Base-by-base conservation (phyloP, 2,329 filamentous ascomycete genomes). In the Pseudogymnoascus sp. region DNA sequence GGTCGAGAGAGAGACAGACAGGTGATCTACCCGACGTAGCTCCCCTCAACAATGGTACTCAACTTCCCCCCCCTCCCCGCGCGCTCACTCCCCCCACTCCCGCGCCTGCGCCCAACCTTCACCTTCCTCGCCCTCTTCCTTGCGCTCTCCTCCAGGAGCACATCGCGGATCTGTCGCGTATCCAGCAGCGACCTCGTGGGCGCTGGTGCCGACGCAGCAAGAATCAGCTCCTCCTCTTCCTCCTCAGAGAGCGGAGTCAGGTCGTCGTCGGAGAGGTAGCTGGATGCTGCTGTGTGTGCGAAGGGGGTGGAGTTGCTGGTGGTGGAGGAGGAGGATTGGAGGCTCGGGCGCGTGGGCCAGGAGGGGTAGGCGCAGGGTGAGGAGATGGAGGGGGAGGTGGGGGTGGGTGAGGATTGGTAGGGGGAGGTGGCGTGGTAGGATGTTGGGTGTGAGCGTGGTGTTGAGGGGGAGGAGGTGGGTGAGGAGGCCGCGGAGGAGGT, bases 371-470 rank as follows among this genome's bases (percentile, higher is more conserved):
- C 53, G 53, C 53, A 59, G 29, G 53, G 53, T 8, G 26, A 33
- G 26, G 53, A 59, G 53, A 59, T 59, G n/a, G 53, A 37, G n/a
- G 21, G 21, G 2, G 53, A 33, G 5, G 14, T 2, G 11, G n/a
- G 13, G n/a, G 53, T 11, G n/a, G 6, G 8, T n/a, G 14, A 7
- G 42, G 42, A 16, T 29, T 50, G 44, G 53, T 59, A 59, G 16
- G 53, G 53, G 1, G 53, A 59, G n/a, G 53, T 35, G n/a, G 53
- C 53, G 29, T 59, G 53, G 35, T 59, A 59, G 29, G 53, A 59
- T 59, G 53, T 59, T 14, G 53, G 35, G 29, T 59, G 53, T 13
- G 53, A 35, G 14, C 53, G 26, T 1, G 53, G 29, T 0, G 29
- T 35, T 3, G 53, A 37, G 6, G 53, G 35, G 0, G 53, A 59